Conservation (phyloP, 352 stramenopile species). For the Aphanomyces stellatus region DNA sequence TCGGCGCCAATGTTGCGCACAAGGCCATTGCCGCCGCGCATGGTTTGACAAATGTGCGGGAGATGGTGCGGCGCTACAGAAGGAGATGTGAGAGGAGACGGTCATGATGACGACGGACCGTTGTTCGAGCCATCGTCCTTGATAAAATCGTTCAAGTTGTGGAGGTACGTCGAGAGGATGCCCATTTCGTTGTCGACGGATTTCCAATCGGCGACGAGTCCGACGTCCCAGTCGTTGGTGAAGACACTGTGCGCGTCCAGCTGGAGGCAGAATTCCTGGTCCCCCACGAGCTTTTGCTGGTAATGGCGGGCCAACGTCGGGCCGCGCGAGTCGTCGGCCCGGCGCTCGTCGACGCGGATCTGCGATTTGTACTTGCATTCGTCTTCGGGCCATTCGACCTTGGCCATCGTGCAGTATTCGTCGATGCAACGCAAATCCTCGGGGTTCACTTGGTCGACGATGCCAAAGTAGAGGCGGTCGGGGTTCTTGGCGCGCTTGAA, state of each 20-base stretch:
- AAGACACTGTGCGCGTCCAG: slow-evolving; percentile 18
- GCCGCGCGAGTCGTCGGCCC: slow-evolving; percentile 12
- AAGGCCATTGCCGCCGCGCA: slow-evolving; percentile 15
- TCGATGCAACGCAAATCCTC: slow-evolving; percentile 11
- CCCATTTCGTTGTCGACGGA: slow-evolving; percentile 19
- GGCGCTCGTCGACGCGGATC: background rate
- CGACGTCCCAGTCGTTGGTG: slow-evolving; percentile 17
- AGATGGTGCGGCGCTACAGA: slow-evolving; percentile 2
- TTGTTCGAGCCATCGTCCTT: slow-evolving; percentile 11
- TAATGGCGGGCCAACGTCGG: slow-evolving; percentile 16
- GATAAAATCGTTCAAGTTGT: slow-evolving; percentile 15
- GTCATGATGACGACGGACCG: background rate
- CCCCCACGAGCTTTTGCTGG: slow-evolving; percentile 7
- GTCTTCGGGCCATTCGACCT: slow-evolving; percentile 8
- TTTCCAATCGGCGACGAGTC: slow-evolving; percentile 11
- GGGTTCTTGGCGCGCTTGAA: slow-evolving; percentile 11
- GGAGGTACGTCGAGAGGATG: slow-evolving; percentile 17
- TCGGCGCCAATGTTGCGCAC: slow-evolving; percentile 14
- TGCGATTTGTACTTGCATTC: slow-evolving; percentile 13
- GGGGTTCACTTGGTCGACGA: slow-evolving; percentile 15
- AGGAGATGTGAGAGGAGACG: background rate
- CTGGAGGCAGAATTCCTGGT: slow-evolving; percentile 20
- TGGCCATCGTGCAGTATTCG: slow-evolving; percentile 19
- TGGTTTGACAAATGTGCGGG: slow-evolving; percentile 19
- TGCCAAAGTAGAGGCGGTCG: slow-evolving; percentile 17